A percentile compares a stretch with the other conserved stretches of the same genome.
Conservation (phyloP, 176 grass and related monocot genomes). For the Stipa capillata region DNA sequence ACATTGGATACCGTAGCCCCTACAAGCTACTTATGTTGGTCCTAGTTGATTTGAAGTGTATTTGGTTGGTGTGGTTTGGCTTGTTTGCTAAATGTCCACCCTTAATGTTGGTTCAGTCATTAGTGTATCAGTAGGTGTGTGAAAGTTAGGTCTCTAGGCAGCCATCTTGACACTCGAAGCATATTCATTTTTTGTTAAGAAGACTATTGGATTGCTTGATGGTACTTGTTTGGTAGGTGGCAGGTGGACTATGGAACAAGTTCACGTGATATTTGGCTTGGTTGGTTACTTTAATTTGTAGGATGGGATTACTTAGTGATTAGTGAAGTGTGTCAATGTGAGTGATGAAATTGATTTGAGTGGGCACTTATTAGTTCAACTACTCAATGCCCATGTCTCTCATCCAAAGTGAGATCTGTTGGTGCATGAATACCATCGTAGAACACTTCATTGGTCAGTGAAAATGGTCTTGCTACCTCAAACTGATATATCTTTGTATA, state of each 20-base stretch:
- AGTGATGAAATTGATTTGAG: neutral
- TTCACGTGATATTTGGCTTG: conserved; percentile 5
- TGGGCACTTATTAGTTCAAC: neutral
- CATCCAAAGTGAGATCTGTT: neutral
- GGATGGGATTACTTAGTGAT: neutral
- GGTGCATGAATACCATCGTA: neutral
- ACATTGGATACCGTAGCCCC: neutral
- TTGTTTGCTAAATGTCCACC: neutral
- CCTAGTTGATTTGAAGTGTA: conserved; percentile 15
- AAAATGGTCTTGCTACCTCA: neutral
- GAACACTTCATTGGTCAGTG: neutral
- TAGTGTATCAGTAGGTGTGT: neutral
- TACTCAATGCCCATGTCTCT: neutral
- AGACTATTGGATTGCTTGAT: conserved; percentile 8
- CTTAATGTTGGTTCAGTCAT: neutral
- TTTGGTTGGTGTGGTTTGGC: neutral
- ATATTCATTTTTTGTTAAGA: conserved; percentile 4
- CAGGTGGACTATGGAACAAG: conserved; percentile 4
- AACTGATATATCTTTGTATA: neutral
- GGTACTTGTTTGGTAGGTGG: conserved; percentile 19
- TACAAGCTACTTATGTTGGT: neutral
- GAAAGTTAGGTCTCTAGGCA: neutral
- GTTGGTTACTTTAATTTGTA: conserved; percentile 1
- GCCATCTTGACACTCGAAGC: conserved; percentile 2
- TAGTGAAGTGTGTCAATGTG: neutral